Evolutionary conservation across 768 basidiomycete genomes (phyloP), one percentile per base, ranked within the genome.

Genomic region (Trametes villosa): DNA sequence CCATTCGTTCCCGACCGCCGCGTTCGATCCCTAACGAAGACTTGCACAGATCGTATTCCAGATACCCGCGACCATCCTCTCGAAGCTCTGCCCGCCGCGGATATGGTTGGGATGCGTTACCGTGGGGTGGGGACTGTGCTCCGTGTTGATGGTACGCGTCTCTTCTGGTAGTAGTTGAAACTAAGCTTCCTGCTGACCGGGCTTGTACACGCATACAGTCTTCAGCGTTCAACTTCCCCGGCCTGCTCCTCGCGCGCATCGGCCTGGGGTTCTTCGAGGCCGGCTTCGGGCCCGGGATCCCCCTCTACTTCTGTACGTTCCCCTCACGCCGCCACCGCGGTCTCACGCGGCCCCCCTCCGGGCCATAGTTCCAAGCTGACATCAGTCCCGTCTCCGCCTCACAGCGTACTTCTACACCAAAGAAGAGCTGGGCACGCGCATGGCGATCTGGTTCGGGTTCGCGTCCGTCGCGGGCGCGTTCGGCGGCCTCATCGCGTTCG

Each of bases 401-500:
- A 6, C 51, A 92, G 90, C 90, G 0, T 80, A 89, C 59, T 92
- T 89, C 69, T 92, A 92, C 69, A 92, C 90, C 1, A 88, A 84
- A 66, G 65, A 78, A 4, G 91, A 92, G 68, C 80, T 92, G 66
- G 91, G 91, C 29, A 72, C 88, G 48, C 83, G 91, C 45, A 82
- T 87, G 81, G 89, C 88, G 1, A 84, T 89, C 66, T 92, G 89
- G 88, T 93, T 92, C 61, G 88, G 88, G 9, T 93, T 92, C 68
- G 90, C 91, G 5, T 90, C 91, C 3, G 84, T 91, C 5, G 89
- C 92, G 4, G 91, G 91, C 24, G 92, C 92, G 6, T 93, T 93
- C 61, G 90, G 91, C 15, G 91, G 92, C 20, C 75, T 92, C 46
- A 83, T 94, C 41, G 91, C 92, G 3, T 93, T 89, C 63, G 92